phyloP scores from a whole-genome alignment of 2,329 filamentous ascomycete genomes.

The Pseudogymnoascus sp. region DNA sequence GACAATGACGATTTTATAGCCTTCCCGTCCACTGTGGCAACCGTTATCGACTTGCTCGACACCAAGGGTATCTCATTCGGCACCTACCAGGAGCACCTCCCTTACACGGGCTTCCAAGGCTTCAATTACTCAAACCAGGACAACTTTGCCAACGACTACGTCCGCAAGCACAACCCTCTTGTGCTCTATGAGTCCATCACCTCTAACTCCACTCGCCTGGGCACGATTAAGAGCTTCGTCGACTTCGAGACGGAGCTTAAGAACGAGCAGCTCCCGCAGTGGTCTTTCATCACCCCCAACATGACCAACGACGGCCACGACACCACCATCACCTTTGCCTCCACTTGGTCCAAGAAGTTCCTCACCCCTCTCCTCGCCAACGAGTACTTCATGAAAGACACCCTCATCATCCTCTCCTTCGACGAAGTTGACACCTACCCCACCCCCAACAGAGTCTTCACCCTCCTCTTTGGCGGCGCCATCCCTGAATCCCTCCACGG shows the following conservation, averaged over 20 bases:
- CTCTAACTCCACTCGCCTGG: slow-evolving; percentile 40
- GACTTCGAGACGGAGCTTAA: slow-evolving; percentile 51
- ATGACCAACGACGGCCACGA: slow-evolving; percentile 61
- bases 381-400: slow-evolving; percentile 42
- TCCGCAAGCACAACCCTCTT: slow-evolving; percentile 53
- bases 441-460: slow-evolving; percentile 44
- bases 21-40: slow-evolving; percentile 35
- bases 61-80: slow-evolving; percentile 40
- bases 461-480: slow-evolving; percentile 46
- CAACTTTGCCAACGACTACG: slow-evolving; percentile 50
- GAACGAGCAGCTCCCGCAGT: slow-evolving; percentile 52
- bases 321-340: slow-evolving; percentile 42
- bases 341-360: slow-evolving; percentile 44
- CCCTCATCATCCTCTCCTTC: slow-evolving; percentile 49
- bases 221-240: slow-evolving; percentile 53
- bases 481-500: slow-evolving; percentile 39
- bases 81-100: slow-evolving; percentile 46
- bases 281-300: slow-evolving; percentile 53
- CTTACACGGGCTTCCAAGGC: slow-evolving; percentile 40
- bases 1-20: slow-evolving; percentile 42
- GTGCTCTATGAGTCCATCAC: slow-evolving; percentile 48
- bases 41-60: slow-evolving; percentile 42
- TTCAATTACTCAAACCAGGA: slow-evolving; percentile 42
- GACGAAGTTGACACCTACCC: slow-evolving; percentile 48
- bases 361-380: slow-evolving; percentile 44